Conservation (phyloP, 805 yeast species). For the Monosporozyma solicola region DNA sequence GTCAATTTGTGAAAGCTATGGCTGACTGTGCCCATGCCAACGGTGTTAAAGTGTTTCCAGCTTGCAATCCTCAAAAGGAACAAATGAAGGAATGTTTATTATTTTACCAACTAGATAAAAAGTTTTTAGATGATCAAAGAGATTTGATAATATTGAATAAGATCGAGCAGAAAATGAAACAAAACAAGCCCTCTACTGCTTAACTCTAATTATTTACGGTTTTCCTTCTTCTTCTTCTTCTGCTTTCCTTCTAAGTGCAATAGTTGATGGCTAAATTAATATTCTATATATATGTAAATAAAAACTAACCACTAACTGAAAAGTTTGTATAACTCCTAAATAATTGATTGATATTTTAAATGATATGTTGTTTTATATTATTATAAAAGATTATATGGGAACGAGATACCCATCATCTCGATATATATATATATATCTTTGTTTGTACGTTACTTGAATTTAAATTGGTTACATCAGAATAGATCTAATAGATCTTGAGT, state of each 20-base stretch:
- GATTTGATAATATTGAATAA: slow-evolving; percentile 57
- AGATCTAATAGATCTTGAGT: slow-evolving; percentile 26
- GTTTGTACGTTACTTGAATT: background rate
- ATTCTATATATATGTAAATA: background rate
- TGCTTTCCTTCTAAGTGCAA: background rate
- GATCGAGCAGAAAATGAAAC: slow-evolving; percentile 23
- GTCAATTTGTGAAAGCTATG: slow-evolving; percentile 55
- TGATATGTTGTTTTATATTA: background rate
- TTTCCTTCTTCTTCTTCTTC: too few species aligned
- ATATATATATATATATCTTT: background rate
- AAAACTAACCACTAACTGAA: background rate
- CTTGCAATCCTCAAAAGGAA: slow-evolving; percentile 51
- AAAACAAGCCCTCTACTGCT: background rate
- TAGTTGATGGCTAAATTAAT: background rate
- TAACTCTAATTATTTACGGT: background rate
- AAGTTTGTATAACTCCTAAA: background rate
- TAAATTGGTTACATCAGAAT: slow-evolving; percentile 10
- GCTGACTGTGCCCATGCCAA: slow-evolving; percentile 55
- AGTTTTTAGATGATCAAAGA: slow-evolving; percentile 61
- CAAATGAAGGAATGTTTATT: slow-evolving; percentile 57
- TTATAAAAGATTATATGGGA: background rate
- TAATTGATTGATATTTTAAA: background rate
- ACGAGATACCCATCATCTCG: background rate
- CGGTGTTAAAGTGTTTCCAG: slow-evolving; percentile 58
- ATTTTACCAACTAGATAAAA: slow-evolving; percentile 44